Evolutionary conservation across 1,139 yeast species (phyloP).

Genomic region (Yamadazyma dushanensis): DNA sequence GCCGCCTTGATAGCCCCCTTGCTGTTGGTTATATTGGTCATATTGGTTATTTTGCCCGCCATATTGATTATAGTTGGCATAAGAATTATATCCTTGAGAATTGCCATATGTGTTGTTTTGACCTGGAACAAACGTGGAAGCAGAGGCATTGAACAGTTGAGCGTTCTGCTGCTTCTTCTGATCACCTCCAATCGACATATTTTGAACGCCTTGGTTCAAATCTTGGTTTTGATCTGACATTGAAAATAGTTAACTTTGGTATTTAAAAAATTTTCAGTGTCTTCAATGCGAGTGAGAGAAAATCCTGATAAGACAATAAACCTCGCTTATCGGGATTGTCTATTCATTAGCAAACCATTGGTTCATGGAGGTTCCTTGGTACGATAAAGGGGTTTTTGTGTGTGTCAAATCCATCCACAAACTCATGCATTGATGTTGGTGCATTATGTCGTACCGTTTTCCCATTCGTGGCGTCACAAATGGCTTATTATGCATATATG

Average conservation of each 20-base stretch:
- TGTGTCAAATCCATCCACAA: conserved; percentile 2
- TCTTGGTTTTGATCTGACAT: conserved; percentile 30
- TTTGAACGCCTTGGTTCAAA: conserved; percentile 55
- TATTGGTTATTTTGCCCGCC: conserved; percentile 10
- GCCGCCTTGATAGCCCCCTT: conserved; percentile 14
- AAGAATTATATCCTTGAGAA: too few relatives aligned
- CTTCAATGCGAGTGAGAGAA: background rate
- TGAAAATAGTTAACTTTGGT: too few relatives aligned
- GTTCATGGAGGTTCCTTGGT: background rate
- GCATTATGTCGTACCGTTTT: conserved; percentile 7
- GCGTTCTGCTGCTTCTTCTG: conserved; percentile 16
- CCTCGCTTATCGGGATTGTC: too few relatives aligned
- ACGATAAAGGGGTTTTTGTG: background rate
- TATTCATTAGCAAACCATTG: too few relatives aligned
- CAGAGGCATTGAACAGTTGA: conserved; percentile 14
- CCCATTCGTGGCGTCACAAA: conserved; percentile 3
- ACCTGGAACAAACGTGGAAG: conserved; percentile 19
- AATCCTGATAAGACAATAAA: conserved; percentile 1
- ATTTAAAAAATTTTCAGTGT: background rate
- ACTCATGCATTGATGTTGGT: conserved; percentile 4
- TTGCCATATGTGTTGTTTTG: conserved; percentile 10
- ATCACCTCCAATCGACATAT: conserved; percentile 37
- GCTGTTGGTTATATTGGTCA: conserved; percentile 19
- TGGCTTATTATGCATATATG: conserved; percentile 5
- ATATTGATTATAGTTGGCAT: conserved; percentile 8